These are phyloP conservation scores for Hymenochaete sp. DNA, from an alignment of 1,284 basidiomycete genomes.

Conservation along the genomic window DNA sequence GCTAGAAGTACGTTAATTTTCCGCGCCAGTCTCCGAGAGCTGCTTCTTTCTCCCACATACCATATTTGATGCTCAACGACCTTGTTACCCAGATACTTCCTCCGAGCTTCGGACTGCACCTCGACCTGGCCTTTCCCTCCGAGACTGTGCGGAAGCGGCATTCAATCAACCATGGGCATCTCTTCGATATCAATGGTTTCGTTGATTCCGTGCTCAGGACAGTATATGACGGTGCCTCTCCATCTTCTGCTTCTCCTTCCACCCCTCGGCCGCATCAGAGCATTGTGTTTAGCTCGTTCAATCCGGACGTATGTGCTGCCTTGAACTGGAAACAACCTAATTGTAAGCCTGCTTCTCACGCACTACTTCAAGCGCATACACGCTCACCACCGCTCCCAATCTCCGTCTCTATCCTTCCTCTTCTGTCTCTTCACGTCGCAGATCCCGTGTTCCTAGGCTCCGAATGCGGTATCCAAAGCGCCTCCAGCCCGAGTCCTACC, in stretches of 20 bases:
- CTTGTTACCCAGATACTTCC: conserved; percentile 71
- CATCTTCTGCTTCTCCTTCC: too few species aligned
- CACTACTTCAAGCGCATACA: too few species aligned
- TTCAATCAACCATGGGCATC: conserved; percentile 35
- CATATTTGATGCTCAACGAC: too few species aligned
- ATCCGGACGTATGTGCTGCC: conserved; percentile 78
- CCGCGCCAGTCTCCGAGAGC: too few species aligned
- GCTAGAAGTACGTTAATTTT: conserved; percentile 52
- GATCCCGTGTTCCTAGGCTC: conserved; percentile 95
- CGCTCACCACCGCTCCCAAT: not conserved
- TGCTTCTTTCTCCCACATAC: too few species aligned
- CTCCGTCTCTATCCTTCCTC: conserved; percentile 1
- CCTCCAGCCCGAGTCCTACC: conserved; percentile 32
- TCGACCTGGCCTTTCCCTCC: conserved; percentile 72
- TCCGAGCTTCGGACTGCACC: conserved; percentile 61
- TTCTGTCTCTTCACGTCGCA: conserved; percentile 5
- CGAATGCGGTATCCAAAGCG: conserved; percentile 64
- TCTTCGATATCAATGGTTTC: conserved; percentile 66
- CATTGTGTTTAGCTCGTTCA: conserved; percentile 84
- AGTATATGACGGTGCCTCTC: too few species aligned
- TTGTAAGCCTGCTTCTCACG: conserved; percentile 43
- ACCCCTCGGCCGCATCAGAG: conserved; percentile 53
- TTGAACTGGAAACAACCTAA: conserved; percentile 99
- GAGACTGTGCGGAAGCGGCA: conserved; percentile 34
- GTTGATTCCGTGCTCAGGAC: conserved; percentile 77